Percentiles rank a stretch among this genome's conserved stretches.
These are phyloP conservation scores for Amoebophrya sp. DNA, from an alignment of 169 alveolate species.

Conservation along the genomic window DNA sequence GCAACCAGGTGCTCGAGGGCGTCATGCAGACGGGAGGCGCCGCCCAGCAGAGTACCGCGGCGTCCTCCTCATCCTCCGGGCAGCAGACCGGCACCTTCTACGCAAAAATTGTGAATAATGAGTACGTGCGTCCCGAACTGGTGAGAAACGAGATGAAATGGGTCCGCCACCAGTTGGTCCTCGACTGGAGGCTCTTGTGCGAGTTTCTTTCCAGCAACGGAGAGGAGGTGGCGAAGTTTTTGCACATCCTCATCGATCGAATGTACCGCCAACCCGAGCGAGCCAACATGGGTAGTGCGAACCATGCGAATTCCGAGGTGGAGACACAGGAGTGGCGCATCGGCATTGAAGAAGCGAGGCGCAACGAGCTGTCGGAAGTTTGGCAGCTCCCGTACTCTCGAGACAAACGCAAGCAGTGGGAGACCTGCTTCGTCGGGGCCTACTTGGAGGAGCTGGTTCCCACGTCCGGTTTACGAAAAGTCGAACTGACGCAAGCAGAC, in stretches of 20 bases:
- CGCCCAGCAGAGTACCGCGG: too few species aligned
- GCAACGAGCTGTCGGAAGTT: background rate
- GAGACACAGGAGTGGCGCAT: background rate
- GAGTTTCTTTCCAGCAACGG: background rate
- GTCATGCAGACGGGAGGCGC: background rate
- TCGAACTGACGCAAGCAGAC: background rate
- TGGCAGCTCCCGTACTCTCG: background rate
- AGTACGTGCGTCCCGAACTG: background rate
- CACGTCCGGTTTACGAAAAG: background rate
- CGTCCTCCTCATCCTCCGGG: too few species aligned
- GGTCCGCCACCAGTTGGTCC: background rate
- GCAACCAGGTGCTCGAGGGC: background rate
- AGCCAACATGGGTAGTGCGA: background rate
- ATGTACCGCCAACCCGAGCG: background rate
- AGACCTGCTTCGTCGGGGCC: background rate
- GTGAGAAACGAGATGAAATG: background rate
- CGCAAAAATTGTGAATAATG: background rate
- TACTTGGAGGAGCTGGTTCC: constrained; percentile 21
- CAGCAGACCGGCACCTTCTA: too few species aligned
- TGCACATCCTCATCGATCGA: background rate
- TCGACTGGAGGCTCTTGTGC: background rate
- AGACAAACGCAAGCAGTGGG: background rate
- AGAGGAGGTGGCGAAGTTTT: background rate
- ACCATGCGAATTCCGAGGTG: background rate
- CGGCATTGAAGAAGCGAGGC: background rate